phyloP scores from a whole-genome alignment of 1,284 basidiomycete species.

The Wallemia mellicola region DNA sequence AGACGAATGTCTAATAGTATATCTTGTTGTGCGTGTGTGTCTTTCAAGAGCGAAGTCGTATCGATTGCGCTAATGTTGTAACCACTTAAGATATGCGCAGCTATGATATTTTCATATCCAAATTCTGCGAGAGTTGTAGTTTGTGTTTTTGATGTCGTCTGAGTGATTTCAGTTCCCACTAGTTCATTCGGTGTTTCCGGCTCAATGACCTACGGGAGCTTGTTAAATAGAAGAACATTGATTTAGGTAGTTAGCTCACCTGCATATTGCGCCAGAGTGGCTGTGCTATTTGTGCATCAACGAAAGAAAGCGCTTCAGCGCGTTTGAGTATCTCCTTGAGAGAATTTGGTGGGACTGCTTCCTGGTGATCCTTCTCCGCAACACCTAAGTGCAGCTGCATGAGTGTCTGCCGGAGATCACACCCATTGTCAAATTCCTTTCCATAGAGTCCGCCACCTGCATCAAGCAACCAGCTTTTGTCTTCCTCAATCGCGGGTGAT shows the following conservation, averaged over 20 bases:
- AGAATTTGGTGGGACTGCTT: neutral
- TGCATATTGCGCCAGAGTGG: neutral
- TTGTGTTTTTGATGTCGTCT: too few species aligned
- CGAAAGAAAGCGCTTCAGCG: neutral
- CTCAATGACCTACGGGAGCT: neutral
- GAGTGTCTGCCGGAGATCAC: neutral
- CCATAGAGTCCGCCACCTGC: neutral
- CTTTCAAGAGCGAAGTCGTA: too few species aligned
- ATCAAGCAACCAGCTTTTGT: neutral
- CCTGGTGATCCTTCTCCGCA: neutral
- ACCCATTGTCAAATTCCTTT: neutral
- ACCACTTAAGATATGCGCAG: neutral
- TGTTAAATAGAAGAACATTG: neutral
- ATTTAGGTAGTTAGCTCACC: neutral
- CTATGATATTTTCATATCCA: neutral
- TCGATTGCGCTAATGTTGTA: too few species aligned
- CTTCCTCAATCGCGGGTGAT: neutral
- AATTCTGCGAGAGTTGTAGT: neutral
- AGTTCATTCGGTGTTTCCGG: neutral
- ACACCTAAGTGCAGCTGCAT: neutral
- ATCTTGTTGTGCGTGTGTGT: neutral
- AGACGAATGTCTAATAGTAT: neutral
- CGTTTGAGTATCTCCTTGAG: too few species aligned
- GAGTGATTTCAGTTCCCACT: neutral
- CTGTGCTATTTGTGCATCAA: neutral